Evolutionary conservation across 208 protist genomes (phyloP).

Genomic region (Naegleria lovaniensis): DNA sequence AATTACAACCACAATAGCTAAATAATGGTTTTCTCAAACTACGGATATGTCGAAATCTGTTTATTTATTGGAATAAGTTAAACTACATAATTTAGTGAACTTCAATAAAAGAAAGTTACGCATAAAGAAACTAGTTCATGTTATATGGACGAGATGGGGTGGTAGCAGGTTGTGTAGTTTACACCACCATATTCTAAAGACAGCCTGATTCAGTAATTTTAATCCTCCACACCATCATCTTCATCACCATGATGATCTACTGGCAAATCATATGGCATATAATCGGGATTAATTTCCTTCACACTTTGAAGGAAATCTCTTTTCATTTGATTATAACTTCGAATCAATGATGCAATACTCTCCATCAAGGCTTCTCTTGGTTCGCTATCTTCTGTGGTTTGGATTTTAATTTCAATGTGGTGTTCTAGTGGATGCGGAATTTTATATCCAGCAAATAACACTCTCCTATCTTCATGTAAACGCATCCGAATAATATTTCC

Average conservation of each 20-base stretch:
- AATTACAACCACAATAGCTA: too few species aligned
- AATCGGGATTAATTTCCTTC: neutral
- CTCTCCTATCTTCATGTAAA: neutral
- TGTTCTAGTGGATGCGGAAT: slow-evolving; percentile 56
- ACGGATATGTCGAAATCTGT: too few species aligned
- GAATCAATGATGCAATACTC: neutral
- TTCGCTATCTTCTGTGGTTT: slow-evolving; percentile 40
- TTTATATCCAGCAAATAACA: slow-evolving; percentile 44
- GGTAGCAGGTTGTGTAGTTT: too few species aligned
- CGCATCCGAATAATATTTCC: slow-evolving; percentile 58
- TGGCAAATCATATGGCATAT: neutral
- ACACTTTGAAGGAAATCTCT: neutral
- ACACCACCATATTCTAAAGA: too few species aligned
- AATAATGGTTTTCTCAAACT: too few species aligned
- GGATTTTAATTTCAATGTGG: slow-evolving; percentile 47
- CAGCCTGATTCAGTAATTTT: too few species aligned
- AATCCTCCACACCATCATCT: neutral
- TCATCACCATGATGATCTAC: neutral
- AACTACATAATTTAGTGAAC: too few species aligned
- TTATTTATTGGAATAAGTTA: too few species aligned
- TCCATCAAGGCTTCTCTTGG: slow-evolving; percentile 34
- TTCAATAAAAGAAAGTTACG: too few species aligned
- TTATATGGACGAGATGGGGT: too few species aligned
- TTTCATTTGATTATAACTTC: neutral
- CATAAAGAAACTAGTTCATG: too few species aligned